phyloP scores from a whole-genome alignment of 2,329 filamentous ascomycete species.

The Pleomassaria siparia region DNA sequence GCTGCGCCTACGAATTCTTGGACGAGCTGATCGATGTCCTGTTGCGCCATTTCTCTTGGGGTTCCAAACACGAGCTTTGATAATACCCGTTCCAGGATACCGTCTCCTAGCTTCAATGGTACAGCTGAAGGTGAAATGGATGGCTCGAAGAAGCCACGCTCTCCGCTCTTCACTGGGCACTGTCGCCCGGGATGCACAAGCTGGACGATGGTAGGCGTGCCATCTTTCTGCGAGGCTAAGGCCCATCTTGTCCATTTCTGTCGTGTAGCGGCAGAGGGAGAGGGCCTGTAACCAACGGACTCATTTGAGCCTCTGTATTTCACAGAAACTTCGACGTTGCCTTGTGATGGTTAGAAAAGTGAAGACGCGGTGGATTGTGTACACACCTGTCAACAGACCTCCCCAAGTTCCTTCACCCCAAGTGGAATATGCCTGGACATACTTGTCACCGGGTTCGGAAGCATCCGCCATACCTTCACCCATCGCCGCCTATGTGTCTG shows the following conservation, averaged over 20 bases:
- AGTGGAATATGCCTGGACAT: constrained; percentile 50
- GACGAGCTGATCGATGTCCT: constrained; percentile 57
- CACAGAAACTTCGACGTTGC: constrained; percentile 58
- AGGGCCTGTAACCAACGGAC: constrained; percentile 9
- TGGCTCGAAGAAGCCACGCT: constrained; percentile 40
- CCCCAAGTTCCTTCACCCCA: constrained; percentile 52
- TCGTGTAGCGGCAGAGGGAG: constrained; percentile 43
- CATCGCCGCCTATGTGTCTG: constrained; percentile 42
- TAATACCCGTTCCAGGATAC: constrained; percentile 48
- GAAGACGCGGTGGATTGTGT: too few species aligned
- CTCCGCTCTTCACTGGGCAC: constrained; percentile 45
- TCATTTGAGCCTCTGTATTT: constrained; percentile 51
- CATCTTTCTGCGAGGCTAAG: constrained; percentile 57
- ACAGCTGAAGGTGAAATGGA: constrained; percentile 47
- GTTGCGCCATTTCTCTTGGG: constrained; percentile 53
- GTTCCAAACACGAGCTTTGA: constrained; percentile 44
- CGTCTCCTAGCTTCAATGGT: constrained; percentile 31
- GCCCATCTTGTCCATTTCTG: constrained; percentile 20
- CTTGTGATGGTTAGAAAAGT: background rate
- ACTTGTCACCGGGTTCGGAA: constrained; percentile 26
- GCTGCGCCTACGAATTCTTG: constrained; percentile 62
- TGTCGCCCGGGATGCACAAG: constrained; percentile 65
- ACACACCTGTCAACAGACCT: constrained; percentile 53
- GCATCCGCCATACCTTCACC: constrained; percentile 22
- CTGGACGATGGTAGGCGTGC: constrained; percentile 58